Conservation (phyloP, 1,139 yeast species). For the Wickerhamomyces sp. region DNA sequence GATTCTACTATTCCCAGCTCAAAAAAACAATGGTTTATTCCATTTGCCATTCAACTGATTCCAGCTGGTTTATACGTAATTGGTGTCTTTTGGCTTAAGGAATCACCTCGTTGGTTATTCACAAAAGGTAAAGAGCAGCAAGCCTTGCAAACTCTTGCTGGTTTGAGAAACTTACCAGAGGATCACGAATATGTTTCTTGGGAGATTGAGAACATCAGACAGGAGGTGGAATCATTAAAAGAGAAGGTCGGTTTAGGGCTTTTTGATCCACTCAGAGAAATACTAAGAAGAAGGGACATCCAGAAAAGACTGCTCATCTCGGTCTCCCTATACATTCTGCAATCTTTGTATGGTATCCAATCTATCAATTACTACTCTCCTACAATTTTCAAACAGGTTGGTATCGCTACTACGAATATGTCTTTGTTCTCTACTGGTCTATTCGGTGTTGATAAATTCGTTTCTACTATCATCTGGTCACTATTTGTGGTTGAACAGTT, state of each 20-base stretch:
- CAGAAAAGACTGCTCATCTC: constrained; percentile 45
- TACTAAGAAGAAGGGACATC: constrained; percentile 32
- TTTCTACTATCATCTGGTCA: constrained; percentile 38
- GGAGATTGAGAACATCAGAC: constrained; percentile 49
- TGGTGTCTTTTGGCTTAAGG: constrained; percentile 39
- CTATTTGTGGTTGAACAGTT: constrained; percentile 13
- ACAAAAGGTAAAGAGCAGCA: constrained; percentile 32
- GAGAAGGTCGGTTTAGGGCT: constrained; percentile 37
- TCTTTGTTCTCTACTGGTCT: constrained; percentile 55
- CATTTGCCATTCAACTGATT: constrained; percentile 46
- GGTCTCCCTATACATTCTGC: constrained; percentile 47
- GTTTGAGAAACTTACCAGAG: constrained; percentile 43
- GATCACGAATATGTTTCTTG: constrained; percentile 51
- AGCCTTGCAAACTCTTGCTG: constrained; percentile 37
- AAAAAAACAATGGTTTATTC: constrained; percentile 25
- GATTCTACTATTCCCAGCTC: constrained; percentile 19
- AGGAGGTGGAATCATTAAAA: constrained; percentile 49
- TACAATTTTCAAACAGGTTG: constrained; percentile 47
- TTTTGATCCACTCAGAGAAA: constrained; percentile 26
- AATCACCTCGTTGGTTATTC: constrained; percentile 46
- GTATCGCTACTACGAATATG: constrained; percentile 36
- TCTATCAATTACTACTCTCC: constrained; percentile 56
- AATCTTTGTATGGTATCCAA: constrained; percentile 56
- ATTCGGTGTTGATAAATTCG: constrained; percentile 48
- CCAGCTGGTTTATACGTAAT: constrained; percentile 41